A percentile compares a stretch with the other conserved stretches of the same genome.
phyloP scores from a whole-genome alignment of 2,329 filamentous ascomycete genomes.

The Colletotrichum cereale region DNA sequence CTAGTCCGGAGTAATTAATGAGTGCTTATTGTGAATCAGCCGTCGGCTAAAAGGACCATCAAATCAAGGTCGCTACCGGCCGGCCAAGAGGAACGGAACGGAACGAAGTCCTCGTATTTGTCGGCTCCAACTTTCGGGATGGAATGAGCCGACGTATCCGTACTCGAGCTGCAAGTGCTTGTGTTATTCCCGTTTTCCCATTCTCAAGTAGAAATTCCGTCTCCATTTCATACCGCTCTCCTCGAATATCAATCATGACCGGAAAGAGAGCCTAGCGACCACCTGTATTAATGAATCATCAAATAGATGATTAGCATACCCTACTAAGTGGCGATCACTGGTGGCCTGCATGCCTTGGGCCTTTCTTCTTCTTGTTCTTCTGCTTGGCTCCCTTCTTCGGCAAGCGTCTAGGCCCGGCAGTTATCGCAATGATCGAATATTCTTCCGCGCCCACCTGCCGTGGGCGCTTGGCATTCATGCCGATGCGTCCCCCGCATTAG shows the following conservation, averaged over 20 bases:
- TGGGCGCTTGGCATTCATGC: neutral
- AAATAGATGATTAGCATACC: neutral
- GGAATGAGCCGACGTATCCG: neutral
- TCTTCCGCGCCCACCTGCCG: neutral
- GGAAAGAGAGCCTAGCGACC: no score
- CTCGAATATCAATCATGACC: no score
- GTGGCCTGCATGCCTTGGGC: neutral
- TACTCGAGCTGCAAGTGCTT: neutral
- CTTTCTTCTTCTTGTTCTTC: neutral
- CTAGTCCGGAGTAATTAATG: neutral
- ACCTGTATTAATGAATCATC: neutral
- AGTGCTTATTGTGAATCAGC: neutral
- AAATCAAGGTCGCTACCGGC: neutral
- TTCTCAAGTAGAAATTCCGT: no score
- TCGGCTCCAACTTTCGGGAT: neutral
- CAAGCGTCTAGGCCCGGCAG: neutral
- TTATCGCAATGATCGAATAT: no score
- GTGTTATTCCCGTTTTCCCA: rapidly evolving
- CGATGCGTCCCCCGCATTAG: neutral
- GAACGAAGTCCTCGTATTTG: neutral
- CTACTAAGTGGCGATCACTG: neutral
- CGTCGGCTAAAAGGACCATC: slow-evolving; percentile 2
- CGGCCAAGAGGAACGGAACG: neutral
- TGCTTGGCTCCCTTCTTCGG: neutral
- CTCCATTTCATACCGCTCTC: no score